These are phyloP conservation scores for Curvularia sp. DNA, from an alignment of 2,329 filamentous ascomycete species.

Conservation along the genomic window DNA sequence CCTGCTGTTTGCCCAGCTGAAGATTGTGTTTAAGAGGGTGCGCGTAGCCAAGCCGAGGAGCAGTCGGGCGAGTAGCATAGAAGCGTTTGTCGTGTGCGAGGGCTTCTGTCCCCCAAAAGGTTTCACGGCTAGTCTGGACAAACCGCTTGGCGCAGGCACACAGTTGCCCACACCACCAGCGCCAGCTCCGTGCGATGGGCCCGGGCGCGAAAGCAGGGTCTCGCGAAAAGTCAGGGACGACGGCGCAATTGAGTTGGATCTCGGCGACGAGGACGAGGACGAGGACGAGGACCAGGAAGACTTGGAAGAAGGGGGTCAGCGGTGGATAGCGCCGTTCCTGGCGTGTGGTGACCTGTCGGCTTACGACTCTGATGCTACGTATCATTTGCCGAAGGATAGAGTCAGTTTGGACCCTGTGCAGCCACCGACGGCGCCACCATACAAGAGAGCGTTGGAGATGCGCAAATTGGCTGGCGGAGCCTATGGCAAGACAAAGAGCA, in stretches of 20 bases:
- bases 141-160: constrained; percentile 72
- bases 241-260: constrained; percentile 57
- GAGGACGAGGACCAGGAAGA: constrained; percentile 49
- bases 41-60: constrained; percentile 92
- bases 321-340: constrained; percentile 94
- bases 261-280: constrained; percentile 55
- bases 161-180: constrained; percentile 54
- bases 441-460: constrained; percentile 88
- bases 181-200: constrained; percentile 24
- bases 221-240: constrained; percentile 52
- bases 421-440: constrained; percentile 93
- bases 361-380: constrained; percentile 95
- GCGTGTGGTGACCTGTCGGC: constrained; percentile 96
- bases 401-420: constrained; percentile 91
- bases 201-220: constrained; percentile 26
- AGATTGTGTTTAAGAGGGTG: constrained; percentile 86
- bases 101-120: constrained; percentile 82
- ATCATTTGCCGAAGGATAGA: constrained; percentile 84
- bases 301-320: constrained; percentile 55
- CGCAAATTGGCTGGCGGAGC: constrained; percentile 77
- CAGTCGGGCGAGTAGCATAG: constrained; percentile 93
- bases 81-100: constrained; percentile 95
- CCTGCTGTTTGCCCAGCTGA: constrained; percentile 90
- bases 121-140: constrained; percentile 77
- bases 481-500: constrained; percentile 72